Base-by-base conservation (phyloP, 495 filamentous ascomycete species). In the Annulohypoxylon stygium region DNA sequence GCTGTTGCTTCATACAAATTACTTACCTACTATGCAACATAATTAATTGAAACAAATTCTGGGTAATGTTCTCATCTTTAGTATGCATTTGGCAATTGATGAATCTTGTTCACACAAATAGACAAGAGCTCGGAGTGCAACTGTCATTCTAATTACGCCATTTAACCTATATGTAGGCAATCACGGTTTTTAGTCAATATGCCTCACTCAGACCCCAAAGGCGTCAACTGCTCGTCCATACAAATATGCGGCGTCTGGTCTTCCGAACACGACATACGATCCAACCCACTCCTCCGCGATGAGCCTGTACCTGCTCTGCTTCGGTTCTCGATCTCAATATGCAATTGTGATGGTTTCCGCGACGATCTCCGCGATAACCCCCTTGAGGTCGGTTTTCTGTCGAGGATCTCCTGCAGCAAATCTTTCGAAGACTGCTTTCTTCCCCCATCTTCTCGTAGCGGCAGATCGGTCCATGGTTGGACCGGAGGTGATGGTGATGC, bases 231-330 rank as follows among this genome's bases (percentile, higher is more conserved):
- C 48, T 74, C 71, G 23, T 74, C 71, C 66, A 65, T 66, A 16
- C 71, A 74, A 25, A 74, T 58, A 45, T 74, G 71, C 3, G 71
- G 71, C 16, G 65, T 69, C 55, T 74, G 71, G 58, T 74, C 71
- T 58, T 74, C 71, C 39, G 71, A 74, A 8, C 71, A 74, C 0
- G 71, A 74, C 47, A 69, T 12, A n/a, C 66, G 61, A 45, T 54
- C 16, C 1, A 9, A 45, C 4, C 41, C 50, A 20, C 16, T 69
- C 4, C 20, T 33, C 48, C 60, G 50, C 25, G 50, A 54, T 12
- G 50, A 26, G 14, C 26, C 23, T 20, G 69, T 67, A 36, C 53
- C 39, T 1, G 47, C 51, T 41, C 10, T 69, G 47, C 55, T 69
- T 25, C 61, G 60, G 43, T 16, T 9, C 45, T 47, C 53, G 25